Evolutionary conservation across 2,329 filamentous ascomycete genomes (phyloP), one percentile per base, ranked within the genome.

Genomic region (Tolypocladium album): DNA sequence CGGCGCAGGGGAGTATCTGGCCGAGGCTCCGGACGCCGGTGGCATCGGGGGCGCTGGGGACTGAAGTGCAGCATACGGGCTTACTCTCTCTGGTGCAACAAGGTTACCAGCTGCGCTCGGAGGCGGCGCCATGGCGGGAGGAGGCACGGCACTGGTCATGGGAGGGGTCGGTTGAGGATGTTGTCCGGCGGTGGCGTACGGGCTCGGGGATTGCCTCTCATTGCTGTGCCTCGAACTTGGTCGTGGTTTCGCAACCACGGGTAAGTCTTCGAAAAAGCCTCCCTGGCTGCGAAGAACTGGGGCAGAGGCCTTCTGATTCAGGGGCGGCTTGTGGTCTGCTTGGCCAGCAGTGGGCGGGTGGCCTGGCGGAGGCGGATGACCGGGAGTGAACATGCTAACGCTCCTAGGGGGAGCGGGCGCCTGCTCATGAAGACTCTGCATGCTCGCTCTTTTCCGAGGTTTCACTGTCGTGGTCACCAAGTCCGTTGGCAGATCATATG

Each of bases 401-500:
- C 80, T 89, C 65, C 88, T 79, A 82, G 82, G 5, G 85, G 50
- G 84, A 42, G 80, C 76, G 17, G 80, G 78, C 22, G 75, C 71
- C 17, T 68, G 71, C 40, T 62, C 70, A 7, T 78, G 75, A 52
- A 82, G 74, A 58, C 83, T 82, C 61, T 84, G 83, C 67, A 82
- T 79, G 67, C 82, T 85, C 7, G 78, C 72, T 58, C 87, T 79
- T 77, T 88, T 87, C 71, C 86, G 80, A 68, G 88, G 85, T 66
- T 88, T 88, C 36, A 88, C 83, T 20, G 68, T 62, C 6, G 67
- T 70, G 34, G 64, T 68, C 43, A 76, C 66, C 38, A 99, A 82
- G 59, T 97, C 93, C 74, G 94, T 90, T 4, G 94, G 94, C 24
- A 99, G 79, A 75, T 99, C 95, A 68, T 97, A 99, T 0, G 94